phyloP scores from a whole-genome alignment of 495 filamentous ascomycete genomes.

The Penicillium dipodomyicola region DNA sequence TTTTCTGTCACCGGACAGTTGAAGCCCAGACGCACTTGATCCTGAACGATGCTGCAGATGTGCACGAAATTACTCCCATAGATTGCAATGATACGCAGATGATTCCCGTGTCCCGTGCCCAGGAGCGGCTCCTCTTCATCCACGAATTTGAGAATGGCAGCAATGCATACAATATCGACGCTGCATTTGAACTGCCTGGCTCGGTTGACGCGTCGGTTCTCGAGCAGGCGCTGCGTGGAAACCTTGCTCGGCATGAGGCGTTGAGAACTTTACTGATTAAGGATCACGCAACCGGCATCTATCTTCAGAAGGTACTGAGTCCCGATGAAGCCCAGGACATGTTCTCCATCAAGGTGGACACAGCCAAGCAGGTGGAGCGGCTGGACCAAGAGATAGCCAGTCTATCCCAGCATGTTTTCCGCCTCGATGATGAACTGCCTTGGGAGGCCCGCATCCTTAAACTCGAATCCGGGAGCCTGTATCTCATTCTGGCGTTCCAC shows the following conservation, averaged over 20 bases:
- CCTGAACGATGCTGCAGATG: background rate
- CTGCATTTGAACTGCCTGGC: background rate
- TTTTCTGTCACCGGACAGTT: background rate
- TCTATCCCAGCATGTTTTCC: background rate
- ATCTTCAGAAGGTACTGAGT: background rate
- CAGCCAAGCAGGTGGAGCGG: background rate
- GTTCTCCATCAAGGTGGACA: background rate
- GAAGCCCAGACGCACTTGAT: conserved; percentile 1
- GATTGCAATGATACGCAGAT: background rate
- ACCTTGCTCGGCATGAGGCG: background rate
- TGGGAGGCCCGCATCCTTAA: background rate
- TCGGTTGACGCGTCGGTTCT: background rate
- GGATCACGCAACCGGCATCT: background rate
- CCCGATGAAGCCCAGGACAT: background rate
- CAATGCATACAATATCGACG: conserved; percentile 1
- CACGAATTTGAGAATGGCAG: conserved; percentile 2
- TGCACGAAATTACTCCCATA: background rate
- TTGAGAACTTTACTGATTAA: background rate
- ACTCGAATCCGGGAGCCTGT: background rate
- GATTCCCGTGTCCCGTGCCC: background rate
- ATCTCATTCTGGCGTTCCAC: conserved; percentile 1
- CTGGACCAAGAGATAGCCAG: conserved; percentile 1
- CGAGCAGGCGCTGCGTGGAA: conserved; percentile 2
- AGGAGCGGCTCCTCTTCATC: conserved; percentile 3
- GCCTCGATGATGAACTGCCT: background rate